Percentiles rank a stretch among this genome's conserved stretches.
These are phyloP conservation scores for Posidonia oceanica DNA, from an alignment of 116 monocot species.

Conservation along the genomic window DNA sequence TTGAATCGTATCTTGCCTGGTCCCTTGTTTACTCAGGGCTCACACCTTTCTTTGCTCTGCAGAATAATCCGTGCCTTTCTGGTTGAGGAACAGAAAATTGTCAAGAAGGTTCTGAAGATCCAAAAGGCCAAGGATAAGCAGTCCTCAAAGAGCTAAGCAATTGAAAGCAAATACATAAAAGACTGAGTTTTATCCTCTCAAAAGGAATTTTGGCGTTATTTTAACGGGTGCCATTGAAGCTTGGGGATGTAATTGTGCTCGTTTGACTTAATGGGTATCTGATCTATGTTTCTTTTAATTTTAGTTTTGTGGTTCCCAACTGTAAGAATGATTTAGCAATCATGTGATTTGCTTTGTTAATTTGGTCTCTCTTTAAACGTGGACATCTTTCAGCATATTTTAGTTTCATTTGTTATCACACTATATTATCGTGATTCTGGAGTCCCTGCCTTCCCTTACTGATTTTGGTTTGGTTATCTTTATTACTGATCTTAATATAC, in stretches of 20 bases:
- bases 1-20: too few species aligned
- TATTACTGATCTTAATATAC: too few species aligned
- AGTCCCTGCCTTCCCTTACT: too few species aligned
- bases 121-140: slow-evolving; percentile 11
- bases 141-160: slow-evolving; percentile 2
- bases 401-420: neutral
- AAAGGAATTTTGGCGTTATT: slow-evolving; percentile 2
- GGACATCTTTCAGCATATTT: neutral
- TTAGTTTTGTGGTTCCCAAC: neutral
- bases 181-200: neutral
- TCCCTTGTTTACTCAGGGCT: neutral
- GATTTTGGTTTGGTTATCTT: too few species aligned
- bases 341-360: neutral
- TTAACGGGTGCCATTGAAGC: neutral
- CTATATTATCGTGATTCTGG: too few species aligned
- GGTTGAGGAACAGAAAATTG: slow-evolving; percentile 11
- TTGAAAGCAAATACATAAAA: neutral
- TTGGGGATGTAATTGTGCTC: neutral
- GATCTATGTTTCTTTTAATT: neutral
- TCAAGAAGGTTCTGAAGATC: slow-evolving; percentile 9
- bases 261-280: neutral
- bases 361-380: neutral
- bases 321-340: neutral
- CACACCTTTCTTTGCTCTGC: neutral
- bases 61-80: slow-evolving; percentile 13